Evolutionary conservation across 139 green algal species (phyloP).

Genomic region (Chlorella sp.): DNA sequence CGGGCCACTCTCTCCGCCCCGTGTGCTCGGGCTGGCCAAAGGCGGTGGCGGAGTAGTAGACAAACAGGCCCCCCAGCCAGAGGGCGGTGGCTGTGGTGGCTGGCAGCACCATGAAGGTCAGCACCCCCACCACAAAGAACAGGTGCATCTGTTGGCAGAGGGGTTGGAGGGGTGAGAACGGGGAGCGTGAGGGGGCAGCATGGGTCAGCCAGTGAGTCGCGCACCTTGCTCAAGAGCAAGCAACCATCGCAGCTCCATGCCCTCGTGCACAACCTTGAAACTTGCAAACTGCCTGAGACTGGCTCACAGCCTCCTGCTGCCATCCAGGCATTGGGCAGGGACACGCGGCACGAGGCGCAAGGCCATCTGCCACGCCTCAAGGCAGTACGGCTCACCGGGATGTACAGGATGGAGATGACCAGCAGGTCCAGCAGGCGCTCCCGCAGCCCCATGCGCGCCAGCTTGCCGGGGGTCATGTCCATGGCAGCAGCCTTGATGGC

Average conservation of each 20-base stretch:
- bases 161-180: too few relatives aligned
- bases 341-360: too few relatives aligned
- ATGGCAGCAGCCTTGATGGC: not conserved
- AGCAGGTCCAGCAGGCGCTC: constrained; percentile 16
- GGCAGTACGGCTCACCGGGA: constrained; percentile 25
- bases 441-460: not conserved
- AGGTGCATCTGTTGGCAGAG: constrained; percentile 51
- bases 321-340: too few relatives aligned
- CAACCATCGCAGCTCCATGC: too few relatives aligned
- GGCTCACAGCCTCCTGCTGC: too few relatives aligned
- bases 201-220: too few relatives aligned
- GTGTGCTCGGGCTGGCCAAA: constrained; percentile 73
- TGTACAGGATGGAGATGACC: constrained; percentile 47
- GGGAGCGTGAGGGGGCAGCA: too few relatives aligned
- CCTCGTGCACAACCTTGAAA: too few relatives aligned
- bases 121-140: constrained; percentile 13
- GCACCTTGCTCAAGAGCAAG: too few relatives aligned
- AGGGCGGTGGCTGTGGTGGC: constrained; percentile 36
- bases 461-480: not conserved
- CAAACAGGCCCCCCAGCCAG: constrained; percentile 57
- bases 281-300: too few relatives aligned
- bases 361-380: too few relatives aligned
- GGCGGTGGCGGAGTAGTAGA: constrained; percentile 76
- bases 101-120: constrained; percentile 54
- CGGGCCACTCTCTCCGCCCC: constrained; percentile 72